Evolutionary conservation across 192 early-diverging fungal genomes (phyloP).

Genomic region (Podila epigama): DNA sequence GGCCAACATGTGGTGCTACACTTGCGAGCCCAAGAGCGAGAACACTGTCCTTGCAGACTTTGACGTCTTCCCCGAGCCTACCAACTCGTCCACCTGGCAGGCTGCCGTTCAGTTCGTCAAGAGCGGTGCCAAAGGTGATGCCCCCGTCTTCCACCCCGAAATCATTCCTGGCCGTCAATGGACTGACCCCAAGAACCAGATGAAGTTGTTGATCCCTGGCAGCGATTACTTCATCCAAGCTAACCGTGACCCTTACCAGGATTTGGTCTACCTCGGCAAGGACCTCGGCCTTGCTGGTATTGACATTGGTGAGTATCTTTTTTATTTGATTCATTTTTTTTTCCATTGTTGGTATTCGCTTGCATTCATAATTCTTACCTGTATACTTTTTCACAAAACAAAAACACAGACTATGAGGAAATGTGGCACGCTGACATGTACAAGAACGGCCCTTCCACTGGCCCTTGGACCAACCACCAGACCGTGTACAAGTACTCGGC

Average conservation of each 20-base stretch:
- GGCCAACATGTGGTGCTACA: slow-evolving; percentile 52
- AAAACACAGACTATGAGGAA: slow-evolving; percentile 38
- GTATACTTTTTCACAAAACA: neutral
- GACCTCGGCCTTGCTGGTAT: slow-evolving; percentile 40
- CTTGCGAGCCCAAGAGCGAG: slow-evolving; percentile 46
- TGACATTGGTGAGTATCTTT: slow-evolving; percentile 19
- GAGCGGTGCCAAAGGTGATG: slow-evolving; percentile 16
- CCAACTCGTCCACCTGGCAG: slow-evolving; percentile 28
- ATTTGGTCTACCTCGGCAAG: slow-evolving; percentile 43
- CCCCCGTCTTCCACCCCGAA: slow-evolving; percentile 40
- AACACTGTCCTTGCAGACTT: slow-evolving; percentile 31
- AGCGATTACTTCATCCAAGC: slow-evolving; percentile 17
- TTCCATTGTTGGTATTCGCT: neutral
- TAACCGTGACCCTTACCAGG: slow-evolving; percentile 48
- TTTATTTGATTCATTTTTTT: neutral
- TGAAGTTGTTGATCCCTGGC: slow-evolving; percentile 24
- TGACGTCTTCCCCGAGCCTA: slow-evolving; percentile 48
- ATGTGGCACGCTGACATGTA: slow-evolving; percentile 49
- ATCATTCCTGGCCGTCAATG: slow-evolving; percentile 28
- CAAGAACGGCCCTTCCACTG: slow-evolving; percentile 26
- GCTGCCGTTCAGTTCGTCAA: slow-evolving; percentile 13
- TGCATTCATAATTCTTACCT: neutral
- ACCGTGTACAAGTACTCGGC: slow-evolving; percentile 46
- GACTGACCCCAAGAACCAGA: slow-evolving; percentile 27
- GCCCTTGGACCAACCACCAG: slow-evolving; percentile 46